Conservation (phyloP, 1,284 basidiomycete species). For the Marasmius sp. region DNA sequence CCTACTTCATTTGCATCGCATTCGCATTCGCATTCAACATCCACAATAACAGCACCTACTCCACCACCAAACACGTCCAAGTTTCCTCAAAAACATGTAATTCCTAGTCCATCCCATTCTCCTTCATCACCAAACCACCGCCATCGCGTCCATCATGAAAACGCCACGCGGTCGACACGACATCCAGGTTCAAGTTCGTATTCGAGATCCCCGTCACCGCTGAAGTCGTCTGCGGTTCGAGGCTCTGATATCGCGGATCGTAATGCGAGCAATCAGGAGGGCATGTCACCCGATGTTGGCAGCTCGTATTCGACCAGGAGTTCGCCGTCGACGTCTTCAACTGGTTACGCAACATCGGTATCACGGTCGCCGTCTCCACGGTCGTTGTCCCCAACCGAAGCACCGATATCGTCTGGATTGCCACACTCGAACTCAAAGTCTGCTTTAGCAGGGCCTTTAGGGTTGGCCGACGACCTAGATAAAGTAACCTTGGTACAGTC, state of each 20-base stretch:
- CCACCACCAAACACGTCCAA: constrained; percentile 30
- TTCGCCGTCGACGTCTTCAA: constrained; percentile 42
- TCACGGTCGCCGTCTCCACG: constrained; percentile 43
- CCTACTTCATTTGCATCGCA: constrained; percentile 32
- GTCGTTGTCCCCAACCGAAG: constrained; percentile 3
- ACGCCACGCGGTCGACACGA: constrained; percentile 16
- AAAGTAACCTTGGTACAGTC: neutral
- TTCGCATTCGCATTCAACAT: constrained; percentile 39
- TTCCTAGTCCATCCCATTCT: constrained; percentile 15
- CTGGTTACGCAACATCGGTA: constrained; percentile 41
- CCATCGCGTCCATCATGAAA: constrained; percentile 10
- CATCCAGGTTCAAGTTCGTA: neutral
- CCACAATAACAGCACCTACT: constrained; percentile 37
- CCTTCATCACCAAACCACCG: constrained; percentile 12
- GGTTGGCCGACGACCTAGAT: neutral
- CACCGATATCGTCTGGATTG: constrained; percentile 1
- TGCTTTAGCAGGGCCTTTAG: neutral
- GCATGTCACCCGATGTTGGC: constrained; percentile 1
- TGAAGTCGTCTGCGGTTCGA: constrained; percentile 8
- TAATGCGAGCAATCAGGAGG: constrained; percentile 17
- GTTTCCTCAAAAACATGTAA: constrained; percentile 24
- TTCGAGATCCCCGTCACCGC: neutral
- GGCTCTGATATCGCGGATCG: constrained; percentile 6
- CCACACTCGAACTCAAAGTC: neutral
- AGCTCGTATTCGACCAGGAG: constrained; percentile 31